Evolutionary conservation across 441 rosid species (phyloP), one percentile per base, ranked within the genome.

Genomic region (Eutrema salsugineum): DNA sequence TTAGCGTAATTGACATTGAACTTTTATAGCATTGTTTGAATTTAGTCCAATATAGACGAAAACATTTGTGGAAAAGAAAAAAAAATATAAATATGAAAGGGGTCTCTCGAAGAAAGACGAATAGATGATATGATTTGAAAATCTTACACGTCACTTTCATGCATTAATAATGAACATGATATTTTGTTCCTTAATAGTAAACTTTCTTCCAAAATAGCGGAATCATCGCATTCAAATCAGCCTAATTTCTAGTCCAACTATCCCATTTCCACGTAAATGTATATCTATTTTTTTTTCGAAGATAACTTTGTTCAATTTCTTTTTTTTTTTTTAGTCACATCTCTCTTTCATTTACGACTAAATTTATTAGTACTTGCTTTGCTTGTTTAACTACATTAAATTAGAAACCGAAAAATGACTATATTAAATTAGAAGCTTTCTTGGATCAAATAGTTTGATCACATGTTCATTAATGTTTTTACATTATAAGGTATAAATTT

Each of bases 151-250:
- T 76, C 79, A 48, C 44, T 69, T 36, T 68, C 75, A 76, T 63
- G 70, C 36, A 63, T 68, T 63, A 20, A 46, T 63, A 59, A 60
- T 67, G 63, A 67, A 50, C 4, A 49, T 58, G 46, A 66, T 49
- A 32, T 60, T 67, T 30, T 19, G n/a, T 62, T 24, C 20, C 39
- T 48, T 11, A 49, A 51, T 22, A 48, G 44, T 33, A 19, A 63
- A 24, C n/a, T 6, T 65, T 27, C 0, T 19, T 11, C 35, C 16
- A 22, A 47, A 30, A 62, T 36, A 56, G 66, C 79, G 71, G 71
- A 76, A 76, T 76, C 75, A 63, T 63, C 79, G 75, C 71, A 76
- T 63, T 63, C 22, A 76, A 76, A 70, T 33, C 48, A 57, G 79
- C 71, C 67, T 63, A 16, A 62, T 62, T 68, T 68, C 1, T 46